Base-by-base conservation (phyloP, 2,329 filamentous ascomycete genomes). In the Cadophora gregata region DNA sequence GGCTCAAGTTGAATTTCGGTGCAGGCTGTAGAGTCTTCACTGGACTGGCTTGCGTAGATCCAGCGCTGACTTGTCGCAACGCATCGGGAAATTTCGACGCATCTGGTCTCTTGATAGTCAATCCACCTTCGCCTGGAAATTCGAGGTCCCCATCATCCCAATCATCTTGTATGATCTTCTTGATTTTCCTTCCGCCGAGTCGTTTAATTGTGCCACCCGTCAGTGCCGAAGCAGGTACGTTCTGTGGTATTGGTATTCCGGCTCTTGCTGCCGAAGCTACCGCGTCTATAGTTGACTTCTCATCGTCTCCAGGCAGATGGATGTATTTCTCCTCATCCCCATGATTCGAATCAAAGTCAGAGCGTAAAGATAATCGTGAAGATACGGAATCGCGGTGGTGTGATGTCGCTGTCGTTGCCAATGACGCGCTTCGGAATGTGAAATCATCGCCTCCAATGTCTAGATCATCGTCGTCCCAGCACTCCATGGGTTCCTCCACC, bases 161-260 rank as follows among this genome's bases (percentile, higher is more conserved):
- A 89, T 92, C 95, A 77, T 95, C 92, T 70, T 92, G 88, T 67
- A 92, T 87, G 48, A 90, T 88, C 75, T 87, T 90, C 75, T 88
- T 90, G 24, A 91, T 84, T 74, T 90, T 93, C 72, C 88, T 86
- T 67, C 88, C 88, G 59, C 94, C 94, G 38, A 98, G 84, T 72
- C 94, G 86, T 81, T 96, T 97, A 76, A 98, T 98, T 10, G 93
- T 95, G 62, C 96, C 96, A 62, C 95, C 95, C 77, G 96, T 87
- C 50, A 99, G 83, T 33, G 96, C 96, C 24, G 95, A 97, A 33
- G 92, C 88, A 1, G 95, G 93, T 36, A 98, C 88, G 76, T 94
- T 94, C 61, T 87, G 83, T 31, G 96, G 96, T 64, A 98, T 88
- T 7, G 96, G 95, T 70, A 99, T 97, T 72, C 96, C 96, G 29